These are phyloP conservation scores for Corynespora cassiicola DNA, from an alignment of 2,329 filamentous ascomycete genomes.

Conservation along the genomic window DNA sequence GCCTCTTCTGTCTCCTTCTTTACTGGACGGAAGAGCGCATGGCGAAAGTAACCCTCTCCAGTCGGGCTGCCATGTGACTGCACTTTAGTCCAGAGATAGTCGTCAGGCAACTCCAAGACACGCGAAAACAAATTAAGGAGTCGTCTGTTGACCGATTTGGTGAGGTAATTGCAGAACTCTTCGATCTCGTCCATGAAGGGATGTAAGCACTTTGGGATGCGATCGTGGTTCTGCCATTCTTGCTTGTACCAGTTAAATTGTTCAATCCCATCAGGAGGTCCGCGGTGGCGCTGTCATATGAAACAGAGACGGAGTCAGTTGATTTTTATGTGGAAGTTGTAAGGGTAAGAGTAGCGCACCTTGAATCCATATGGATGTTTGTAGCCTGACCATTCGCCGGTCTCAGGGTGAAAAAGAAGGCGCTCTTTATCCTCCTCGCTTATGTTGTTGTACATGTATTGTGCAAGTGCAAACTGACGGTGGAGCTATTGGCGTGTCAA, in stretches of 20 bases:
- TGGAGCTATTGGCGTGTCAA: constrained; percentile 57
- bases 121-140: constrained; percentile 28
- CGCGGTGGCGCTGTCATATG: constrained; percentile 40
- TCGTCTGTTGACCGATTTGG: constrained; percentile 55
- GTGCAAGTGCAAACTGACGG: constrained; percentile 58
- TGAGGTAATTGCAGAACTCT: constrained; percentile 56
- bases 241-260: constrained; percentile 62
- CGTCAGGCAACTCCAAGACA: constrained; percentile 28
- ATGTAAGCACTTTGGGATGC: constrained; percentile 54
- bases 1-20: constrained; percentile 29
- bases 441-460: constrained; percentile 59
- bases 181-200: constrained; percentile 60
- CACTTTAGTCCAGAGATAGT: constrained; percentile 30
- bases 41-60: constrained; percentile 30
- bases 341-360: constrained; percentile 20
- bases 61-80: constrained; percentile 28
- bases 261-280: constrained; percentile 57
- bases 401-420: constrained; percentile 56
- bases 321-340: not conserved
- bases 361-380: constrained; percentile 58
- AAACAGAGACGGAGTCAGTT: not conserved
- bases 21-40: constrained; percentile 29
- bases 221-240: constrained; percentile 54
- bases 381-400: constrained; percentile 58
- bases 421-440: constrained; percentile 57